Percentiles rank a stretch among this genome's conserved stretches.
These are phyloP conservation scores for Talaromyces sp. DNA, from an alignment of 2,329 filamentous ascomycete genomes.

Conservation along the genomic window DNA sequence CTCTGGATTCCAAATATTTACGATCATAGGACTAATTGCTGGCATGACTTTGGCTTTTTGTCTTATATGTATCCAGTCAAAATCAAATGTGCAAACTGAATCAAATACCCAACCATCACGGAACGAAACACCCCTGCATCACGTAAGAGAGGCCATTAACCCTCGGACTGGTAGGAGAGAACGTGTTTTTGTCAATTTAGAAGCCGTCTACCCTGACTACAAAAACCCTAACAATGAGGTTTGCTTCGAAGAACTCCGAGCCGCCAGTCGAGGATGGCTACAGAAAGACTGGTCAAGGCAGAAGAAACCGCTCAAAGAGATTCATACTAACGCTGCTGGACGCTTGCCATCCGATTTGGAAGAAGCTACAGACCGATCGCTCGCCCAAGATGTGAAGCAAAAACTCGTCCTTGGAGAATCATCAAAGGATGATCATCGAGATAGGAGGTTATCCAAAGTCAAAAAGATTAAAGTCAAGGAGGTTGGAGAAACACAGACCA, in stretches of 20 bases:
- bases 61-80: constrained; percentile 54
- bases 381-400: constrained; percentile 33
- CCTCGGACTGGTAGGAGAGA: constrained; percentile 78
- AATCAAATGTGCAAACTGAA: constrained; percentile 38
- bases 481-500: constrained; percentile 81
- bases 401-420: constrained; percentile 28
- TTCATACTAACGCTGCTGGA: constrained; percentile 41
- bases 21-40: constrained; percentile 93
- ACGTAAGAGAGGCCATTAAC: constrained; percentile 77
- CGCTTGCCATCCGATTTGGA: constrained; percentile 6
- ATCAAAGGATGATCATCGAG: constrained; percentile 25
- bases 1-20: constrained; percentile 67
- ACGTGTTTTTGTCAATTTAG: constrained; percentile 80
- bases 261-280: constrained; percentile 67
- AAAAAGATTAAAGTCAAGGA: constrained; percentile 80
- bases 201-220: constrained; percentile 77
- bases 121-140: constrained; percentile 63
- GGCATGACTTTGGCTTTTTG: constrained; percentile 41
- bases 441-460: constrained; percentile 42
- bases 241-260: constrained; percentile 89
- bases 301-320: constrained; percentile 54
- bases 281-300: constrained; percentile 51
- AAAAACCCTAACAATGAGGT: constrained; percentile 69
- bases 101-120: constrained; percentile 37
- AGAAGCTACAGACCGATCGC: constrained; percentile 22